These are phyloP conservation scores for Gymnopilus junonius DNA, from an alignment of 768 basidiomycete genomes.

Conservation along the genomic window DNA sequence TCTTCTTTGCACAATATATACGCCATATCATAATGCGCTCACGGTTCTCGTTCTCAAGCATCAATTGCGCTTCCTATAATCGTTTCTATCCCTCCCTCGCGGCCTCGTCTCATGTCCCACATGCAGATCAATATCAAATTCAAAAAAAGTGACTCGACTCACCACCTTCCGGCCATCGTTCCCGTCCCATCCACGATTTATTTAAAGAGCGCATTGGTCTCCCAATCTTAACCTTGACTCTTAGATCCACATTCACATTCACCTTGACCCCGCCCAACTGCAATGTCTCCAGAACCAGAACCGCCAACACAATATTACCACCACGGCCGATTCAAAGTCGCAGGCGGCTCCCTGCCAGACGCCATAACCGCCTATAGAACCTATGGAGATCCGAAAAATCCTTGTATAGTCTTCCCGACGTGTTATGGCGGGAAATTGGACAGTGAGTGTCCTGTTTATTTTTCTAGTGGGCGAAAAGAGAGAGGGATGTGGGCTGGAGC, in stretches of 20 bases:
- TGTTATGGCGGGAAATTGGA: conserved; percentile 60
- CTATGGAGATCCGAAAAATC: conserved; percentile 55
- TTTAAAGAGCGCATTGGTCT: too few species aligned
- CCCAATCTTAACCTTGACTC: too few species aligned
- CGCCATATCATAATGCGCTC: too few species aligned
- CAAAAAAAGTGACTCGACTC: too few species aligned
- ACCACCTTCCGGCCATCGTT: too few species aligned
- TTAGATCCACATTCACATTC: too few species aligned
- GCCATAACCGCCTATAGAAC: conserved; percentile 63
- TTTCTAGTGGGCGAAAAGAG: background rate
- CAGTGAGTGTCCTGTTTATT: conserved; percentile 36
- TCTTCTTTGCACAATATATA: too few species aligned
- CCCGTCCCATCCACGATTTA: too few species aligned
- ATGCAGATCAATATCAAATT: background rate
- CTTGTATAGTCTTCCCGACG: conserved; percentile 63
- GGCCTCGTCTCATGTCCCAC: background rate
- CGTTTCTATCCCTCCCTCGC: conserved; percentile 10
- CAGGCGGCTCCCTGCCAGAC: conserved; percentile 58
- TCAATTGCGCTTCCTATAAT: too few species aligned
- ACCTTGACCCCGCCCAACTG: too few species aligned
- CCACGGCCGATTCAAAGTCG: conserved; percentile 58
- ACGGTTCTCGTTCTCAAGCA: too few species aligned
- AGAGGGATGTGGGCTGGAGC: background rate
- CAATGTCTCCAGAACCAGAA: conserved; percentile 20
- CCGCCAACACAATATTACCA: conserved; percentile 48